Conservation (phyloP, 2,329 filamentous ascomycete genomes). For the Hypoxylon sp. region DNA sequence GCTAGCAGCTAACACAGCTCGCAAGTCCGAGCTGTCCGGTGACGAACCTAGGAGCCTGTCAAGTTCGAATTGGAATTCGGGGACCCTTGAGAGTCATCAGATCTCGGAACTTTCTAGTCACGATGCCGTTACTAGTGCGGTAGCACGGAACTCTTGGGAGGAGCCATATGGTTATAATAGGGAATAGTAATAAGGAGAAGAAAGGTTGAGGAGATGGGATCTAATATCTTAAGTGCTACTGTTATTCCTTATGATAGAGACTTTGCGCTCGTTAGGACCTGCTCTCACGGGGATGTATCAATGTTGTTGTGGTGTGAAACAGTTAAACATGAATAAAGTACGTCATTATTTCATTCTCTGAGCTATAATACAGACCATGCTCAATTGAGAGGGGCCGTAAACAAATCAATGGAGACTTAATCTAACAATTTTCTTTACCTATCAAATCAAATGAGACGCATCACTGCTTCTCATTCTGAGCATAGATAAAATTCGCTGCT, state of each 20-base stretch:
- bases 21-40: slow-evolving; percentile 42
- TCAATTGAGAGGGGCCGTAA: neutral
- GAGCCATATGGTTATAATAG: neutral
- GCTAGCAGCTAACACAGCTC: slow-evolving; percentile 41
- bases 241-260: neutral
- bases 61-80: slow-evolving; percentile 32
- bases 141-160: slow-evolving; percentile 7
- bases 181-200: too few relatives aligned
- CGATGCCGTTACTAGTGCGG: slow-evolving; percentile 18
- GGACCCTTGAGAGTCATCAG: slow-evolving; percentile 20
- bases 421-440: neutral
- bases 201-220: neutral
- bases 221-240: neutral
- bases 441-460: neutral
- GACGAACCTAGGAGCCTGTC: slow-evolving; percentile 25
- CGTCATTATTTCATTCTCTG: neutral
- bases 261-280: neutral
- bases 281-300: neutral
- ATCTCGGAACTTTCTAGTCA: slow-evolving; percentile 21
- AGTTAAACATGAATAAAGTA: neutral
- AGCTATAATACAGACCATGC: neutral
- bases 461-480: slow-evolving; percentile 59
- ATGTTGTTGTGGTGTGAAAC: neutral
- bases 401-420: neutral
- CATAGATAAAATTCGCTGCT: slow-evolving; percentile 62